Conservation (phyloP, 169 alveolate genomes). For the Eimeria acervulina region DNA sequence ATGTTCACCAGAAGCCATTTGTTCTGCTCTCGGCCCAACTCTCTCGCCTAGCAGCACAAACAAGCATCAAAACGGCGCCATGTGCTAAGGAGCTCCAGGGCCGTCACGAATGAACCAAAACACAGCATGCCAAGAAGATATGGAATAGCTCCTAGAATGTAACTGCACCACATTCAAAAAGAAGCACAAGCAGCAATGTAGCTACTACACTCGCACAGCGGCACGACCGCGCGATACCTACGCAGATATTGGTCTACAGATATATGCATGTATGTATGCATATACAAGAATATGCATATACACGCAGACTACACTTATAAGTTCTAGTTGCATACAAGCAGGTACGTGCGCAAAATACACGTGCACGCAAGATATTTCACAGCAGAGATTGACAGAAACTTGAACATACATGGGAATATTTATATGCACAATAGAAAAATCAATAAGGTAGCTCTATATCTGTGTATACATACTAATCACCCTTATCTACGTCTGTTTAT, state of each 20-base stretch:
- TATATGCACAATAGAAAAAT: too few relatives aligned
- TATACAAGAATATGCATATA: background rate
- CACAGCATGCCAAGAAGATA: background rate
- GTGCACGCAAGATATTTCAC: background rate
- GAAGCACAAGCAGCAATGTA: background rate
- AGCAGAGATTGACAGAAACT: background rate
- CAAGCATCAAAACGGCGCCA: background rate
- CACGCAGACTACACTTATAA: too few relatives aligned
- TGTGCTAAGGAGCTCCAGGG: background rate
- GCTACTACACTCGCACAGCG: background rate
- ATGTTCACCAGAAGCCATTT: slow-evolving; percentile 83
- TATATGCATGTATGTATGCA: too few relatives aligned
- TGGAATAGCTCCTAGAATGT: background rate
- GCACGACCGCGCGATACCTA: background rate
- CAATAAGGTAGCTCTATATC: background rate
- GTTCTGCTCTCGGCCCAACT: slow-evolving; percentile 29
- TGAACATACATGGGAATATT: background rate
- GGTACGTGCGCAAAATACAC: background rate
- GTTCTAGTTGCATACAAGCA: background rate
- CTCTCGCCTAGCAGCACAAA: slow-evolving; percentile 70
- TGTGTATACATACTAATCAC: too few relatives aligned
- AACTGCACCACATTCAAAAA: background rate
- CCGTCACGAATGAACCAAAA: background rate
- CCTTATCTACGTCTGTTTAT: too few relatives aligned
- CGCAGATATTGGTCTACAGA: background rate